These are phyloP conservation scores for Wickerhamiella nectarea DNA, from an alignment of 805 yeast species.

Conservation along the genomic window DNA sequence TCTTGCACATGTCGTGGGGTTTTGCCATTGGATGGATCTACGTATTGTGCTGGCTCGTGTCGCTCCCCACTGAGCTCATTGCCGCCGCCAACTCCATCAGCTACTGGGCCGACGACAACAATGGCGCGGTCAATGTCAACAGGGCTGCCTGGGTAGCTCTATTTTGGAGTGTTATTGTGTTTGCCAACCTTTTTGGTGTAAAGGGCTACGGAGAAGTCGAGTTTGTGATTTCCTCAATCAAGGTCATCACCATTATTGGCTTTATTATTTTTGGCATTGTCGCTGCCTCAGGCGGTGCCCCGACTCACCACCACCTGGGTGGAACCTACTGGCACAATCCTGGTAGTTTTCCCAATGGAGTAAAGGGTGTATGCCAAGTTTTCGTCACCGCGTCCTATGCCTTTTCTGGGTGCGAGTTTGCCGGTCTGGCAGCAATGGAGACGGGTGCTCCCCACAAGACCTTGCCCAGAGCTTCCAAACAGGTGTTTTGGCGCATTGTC, in stretches of 20 bases:
- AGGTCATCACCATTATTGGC: conserved; percentile 47
- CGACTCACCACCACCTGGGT: conserved; percentile 39
- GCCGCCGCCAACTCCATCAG: conserved; percentile 46
- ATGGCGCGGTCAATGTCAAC: conserved; percentile 29
- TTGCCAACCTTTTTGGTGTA: conserved; percentile 42
- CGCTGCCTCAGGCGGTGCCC: conserved; percentile 36
- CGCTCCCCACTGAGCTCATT: conserved; percentile 52
- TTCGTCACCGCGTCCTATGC: conserved; percentile 68
- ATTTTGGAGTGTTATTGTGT: conserved; percentile 36
- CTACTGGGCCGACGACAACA: conserved; percentile 39
- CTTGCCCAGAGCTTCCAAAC: conserved; percentile 63
- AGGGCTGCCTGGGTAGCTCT: conserved; percentile 44
- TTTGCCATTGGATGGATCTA: conserved; percentile 66
- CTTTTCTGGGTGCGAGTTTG: conserved; percentile 61
- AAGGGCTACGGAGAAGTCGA: conserved; percentile 63
- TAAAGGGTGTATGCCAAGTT: conserved; percentile 61
- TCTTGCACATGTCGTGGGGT: conserved; percentile 55
- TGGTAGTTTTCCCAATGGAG: conserved; percentile 54
- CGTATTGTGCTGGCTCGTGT: conserved; percentile 48
- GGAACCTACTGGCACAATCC: conserved; percentile 44
- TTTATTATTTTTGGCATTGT: conserved; percentile 49
- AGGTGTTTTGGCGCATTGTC: conserved; percentile 70
- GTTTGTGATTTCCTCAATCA: conserved; percentile 43
- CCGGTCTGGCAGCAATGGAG: conserved; percentile 68
- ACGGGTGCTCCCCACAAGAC: conserved; percentile 51